Evolutionary conservation across 768 basidiomycete genomes (phyloP).

Genomic region (Boletus rubescentipes): DNA sequence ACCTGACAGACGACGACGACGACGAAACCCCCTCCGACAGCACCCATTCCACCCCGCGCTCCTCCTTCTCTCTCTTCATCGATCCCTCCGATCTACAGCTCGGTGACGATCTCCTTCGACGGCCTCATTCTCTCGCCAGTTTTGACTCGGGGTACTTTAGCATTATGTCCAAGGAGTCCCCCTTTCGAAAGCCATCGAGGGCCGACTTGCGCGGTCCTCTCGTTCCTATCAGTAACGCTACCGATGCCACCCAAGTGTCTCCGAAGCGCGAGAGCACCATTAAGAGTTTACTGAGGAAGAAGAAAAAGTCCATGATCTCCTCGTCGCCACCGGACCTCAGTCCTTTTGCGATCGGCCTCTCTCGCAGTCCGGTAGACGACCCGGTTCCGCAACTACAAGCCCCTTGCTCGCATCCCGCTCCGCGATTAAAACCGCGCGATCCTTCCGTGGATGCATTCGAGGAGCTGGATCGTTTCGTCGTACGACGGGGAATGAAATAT

Average conservation of each 20-base stretch:
- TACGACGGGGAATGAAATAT: constrained; percentile 41
- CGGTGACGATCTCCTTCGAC: constrained; percentile 8
- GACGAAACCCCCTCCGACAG: constrained; percentile 11
- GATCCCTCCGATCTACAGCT: background rate
- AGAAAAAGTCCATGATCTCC: constrained; percentile 19
- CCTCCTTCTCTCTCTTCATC: constrained; percentile 15
- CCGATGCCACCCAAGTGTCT: constrained; percentile 5
- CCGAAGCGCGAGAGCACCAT: constrained; percentile 26
- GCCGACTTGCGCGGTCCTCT: constrained; percentile 15
- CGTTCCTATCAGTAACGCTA: constrained; percentile 2
- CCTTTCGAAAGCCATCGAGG: constrained; percentile 9
- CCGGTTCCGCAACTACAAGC: background rate
- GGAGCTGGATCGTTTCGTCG: constrained; percentile 22
- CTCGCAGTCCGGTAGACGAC: background rate
- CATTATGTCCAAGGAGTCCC: constrained; percentile 24
- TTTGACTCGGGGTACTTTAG: constrained; percentile 32
- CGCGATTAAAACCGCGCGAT: constrained; percentile 4
- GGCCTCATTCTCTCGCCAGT: constrained; percentile 22
- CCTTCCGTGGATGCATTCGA: constrained; percentile 24
- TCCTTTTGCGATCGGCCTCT: background rate
- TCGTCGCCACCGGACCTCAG: constrained; percentile 7
- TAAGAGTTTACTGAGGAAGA: constrained; percentile 20
- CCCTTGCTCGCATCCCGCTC: background rate
- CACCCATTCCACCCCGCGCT: constrained; percentile 18
- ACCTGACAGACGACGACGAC: constrained; percentile 15